These are phyloP conservation scores for Pascua sp. DNA, from an alignment of 1,284 basidiomycete genomes.

Conservation along the genomic window DNA sequence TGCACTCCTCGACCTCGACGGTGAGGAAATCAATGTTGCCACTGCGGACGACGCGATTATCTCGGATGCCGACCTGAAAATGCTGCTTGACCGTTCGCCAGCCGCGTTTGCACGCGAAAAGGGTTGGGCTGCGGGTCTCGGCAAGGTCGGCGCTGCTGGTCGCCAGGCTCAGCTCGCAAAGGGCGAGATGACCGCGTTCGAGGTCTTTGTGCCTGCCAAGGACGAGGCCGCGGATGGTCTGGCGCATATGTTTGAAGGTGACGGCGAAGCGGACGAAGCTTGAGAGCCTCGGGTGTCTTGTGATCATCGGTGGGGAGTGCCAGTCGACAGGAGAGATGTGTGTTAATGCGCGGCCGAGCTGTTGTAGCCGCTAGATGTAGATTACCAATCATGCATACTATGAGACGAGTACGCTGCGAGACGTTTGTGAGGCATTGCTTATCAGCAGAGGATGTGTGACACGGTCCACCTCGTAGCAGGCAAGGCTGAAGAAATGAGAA, in stretches of 20 bases:
- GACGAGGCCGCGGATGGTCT: conserved; percentile 69
- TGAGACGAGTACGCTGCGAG: too few relatives aligned
- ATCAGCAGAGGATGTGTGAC: too few relatives aligned
- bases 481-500: too few relatives aligned
- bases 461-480: too few relatives aligned
- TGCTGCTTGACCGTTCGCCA: conserved; percentile 74
- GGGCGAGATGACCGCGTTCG: conserved; percentile 62
- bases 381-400: background rate
- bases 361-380: background rate
- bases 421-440: too few relatives aligned
- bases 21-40: conserved; percentile 85
- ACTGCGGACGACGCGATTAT: conserved; percentile 72
- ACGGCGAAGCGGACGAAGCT: conserved; percentile 32
- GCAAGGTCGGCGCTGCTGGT: conserved; percentile 34
- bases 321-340: too few relatives aligned
- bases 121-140: conserved; percentile 62
- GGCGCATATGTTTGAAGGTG: conserved; percentile 58
- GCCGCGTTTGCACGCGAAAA: conserved; percentile 73
- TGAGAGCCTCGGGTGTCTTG: background rate
- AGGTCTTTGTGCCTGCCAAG: conserved; percentile 68
- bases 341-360: background rate
- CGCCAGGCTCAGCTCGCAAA: conserved; percentile 45
- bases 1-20: conserved; percentile 73
- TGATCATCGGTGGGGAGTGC: too few relatives aligned
- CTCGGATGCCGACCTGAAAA: conserved; percentile 71